Base-by-base conservation (phyloP, 2,329 filamentous ascomycete species). In the Kalmusia sp. region DNA sequence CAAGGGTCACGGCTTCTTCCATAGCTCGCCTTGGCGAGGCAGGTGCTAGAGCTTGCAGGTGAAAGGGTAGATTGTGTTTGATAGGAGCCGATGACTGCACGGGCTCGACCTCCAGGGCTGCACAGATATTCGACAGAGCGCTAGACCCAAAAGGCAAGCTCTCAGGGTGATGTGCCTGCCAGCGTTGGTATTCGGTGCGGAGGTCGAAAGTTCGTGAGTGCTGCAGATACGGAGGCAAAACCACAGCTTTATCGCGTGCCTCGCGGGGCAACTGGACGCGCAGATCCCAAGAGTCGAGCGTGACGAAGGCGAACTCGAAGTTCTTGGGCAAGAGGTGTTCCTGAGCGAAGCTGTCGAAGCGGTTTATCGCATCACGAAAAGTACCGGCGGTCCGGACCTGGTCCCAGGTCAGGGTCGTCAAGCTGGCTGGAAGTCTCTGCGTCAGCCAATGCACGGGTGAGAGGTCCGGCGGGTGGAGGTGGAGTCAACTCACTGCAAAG, bases 401-500 rank as follows among this genome's bases (percentile, higher is more conserved):
- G 77, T 99, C 95, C 95, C 95, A 99, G 49, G 95, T 98, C 69
- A 99, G 82, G 63, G 95, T 99, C 39, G 95, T 99, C 76, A 99
- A 83, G 80, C 93, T 97, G 73, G 95, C 93, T 97, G 74, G 54
- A 56, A 59, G 59, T 41, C 51, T 54, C 45, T 56, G 52, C 37
- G 67, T 76, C 64, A 75, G 67, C 55, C 34, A 57, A 64, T 58
- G 54, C 47, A 21, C 52, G 41, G 35, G 49, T 24, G 51, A 24
- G 35, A 24, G 38, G 28, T 22, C 14, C 17, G 37, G 33, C 31
- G 44, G 49, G 22, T 15, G 39, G 46, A 33, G 39, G 48, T 14
- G 5, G 21, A 17, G 17, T 19, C 22, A 21, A 67, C 93, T 88
- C 89, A 97, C 93, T 99, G 86, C 95, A 99, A 48, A 99, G 85